Evolutionary conservation across 352 stramenopile genomes (phyloP).

Genomic region (Phytophthora hibernalis): DNA sequence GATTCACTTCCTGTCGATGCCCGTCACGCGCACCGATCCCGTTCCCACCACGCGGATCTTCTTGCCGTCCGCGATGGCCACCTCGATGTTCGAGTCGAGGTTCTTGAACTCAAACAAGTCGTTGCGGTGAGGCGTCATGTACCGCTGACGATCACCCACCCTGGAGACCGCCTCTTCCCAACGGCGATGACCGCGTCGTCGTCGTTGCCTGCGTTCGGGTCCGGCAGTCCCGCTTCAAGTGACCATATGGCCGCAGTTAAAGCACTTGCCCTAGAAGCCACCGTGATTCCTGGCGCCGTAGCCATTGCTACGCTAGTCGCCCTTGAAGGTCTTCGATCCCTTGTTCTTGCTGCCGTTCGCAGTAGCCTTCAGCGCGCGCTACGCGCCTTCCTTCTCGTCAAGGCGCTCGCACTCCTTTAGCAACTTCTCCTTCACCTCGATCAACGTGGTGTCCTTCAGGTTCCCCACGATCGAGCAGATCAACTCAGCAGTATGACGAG

Average conservation of each 20-base stretch:
- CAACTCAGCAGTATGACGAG: slow-evolving; percentile 30
- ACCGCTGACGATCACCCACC: no score
- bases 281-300: slow-evolving; percentile 1
- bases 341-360: not conserved
- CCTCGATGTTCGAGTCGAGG: no score
- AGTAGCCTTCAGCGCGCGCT: not conserved
- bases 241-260: no score
- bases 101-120: no score
- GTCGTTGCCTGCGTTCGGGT: no score
- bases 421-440: not conserved
- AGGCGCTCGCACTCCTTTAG: not conserved
- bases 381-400: not conserved
- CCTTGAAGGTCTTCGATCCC: not conserved
- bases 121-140: no score
- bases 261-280: no score
- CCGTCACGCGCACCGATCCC: slow-evolving; percentile 16
- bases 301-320: not conserved
- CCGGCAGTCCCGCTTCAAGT: no score
- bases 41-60: slow-evolving; percentile 15
- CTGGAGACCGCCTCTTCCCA: no score
- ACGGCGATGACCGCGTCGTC: no score
- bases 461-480: slow-evolving; percentile 12
- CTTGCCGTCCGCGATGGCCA: slow-evolving; percentile 32
- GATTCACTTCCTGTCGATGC: not conserved
- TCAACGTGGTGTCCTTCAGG: not conserved